These are phyloP conservation scores for Spergularia bocconei DNA, from an alignment of 148 eudicot species.

Conservation along the genomic window DNA sequence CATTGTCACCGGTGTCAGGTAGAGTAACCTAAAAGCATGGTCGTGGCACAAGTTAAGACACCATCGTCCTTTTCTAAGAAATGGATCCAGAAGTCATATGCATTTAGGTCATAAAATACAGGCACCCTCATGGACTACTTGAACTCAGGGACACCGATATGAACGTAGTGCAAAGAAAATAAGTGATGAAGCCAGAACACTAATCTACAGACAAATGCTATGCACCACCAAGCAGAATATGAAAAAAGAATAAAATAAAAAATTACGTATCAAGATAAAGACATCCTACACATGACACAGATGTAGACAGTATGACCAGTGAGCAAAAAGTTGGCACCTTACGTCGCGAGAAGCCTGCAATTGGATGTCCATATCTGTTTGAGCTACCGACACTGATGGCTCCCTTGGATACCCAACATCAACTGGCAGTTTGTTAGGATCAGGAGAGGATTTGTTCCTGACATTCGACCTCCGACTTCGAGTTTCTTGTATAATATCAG, in stretches of 20 bases:
- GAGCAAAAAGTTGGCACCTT: slow-evolving; percentile 67
- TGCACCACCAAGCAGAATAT: background rate
- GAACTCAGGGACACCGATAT: background rate
- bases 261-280: background rate
- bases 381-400: slow-evolving; percentile 38
- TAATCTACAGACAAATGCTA: background rate
- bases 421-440: slow-evolving; percentile 34
- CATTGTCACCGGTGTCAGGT: background rate
- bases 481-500: slow-evolving; percentile 84
- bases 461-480: slow-evolving; percentile 63
- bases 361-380: slow-evolving; percentile 64
- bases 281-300: slow-evolving; percentile 13
- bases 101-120: background rate
- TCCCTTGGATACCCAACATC: slow-evolving; percentile 28
- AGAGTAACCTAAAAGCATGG: background rate
- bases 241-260: background rate
- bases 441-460: slow-evolving; percentile 45
- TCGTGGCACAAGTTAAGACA: background rate
- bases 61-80: background rate
- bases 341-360: slow-evolving; percentile 97
- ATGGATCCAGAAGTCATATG: background rate
- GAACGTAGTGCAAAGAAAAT: background rate
- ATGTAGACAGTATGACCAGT: slow-evolving; percentile 28
- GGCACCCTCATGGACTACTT: background rate
- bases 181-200: background rate